Percentiles rank a stretch among this genome's conserved stretches.
Evolutionary conservation across 2,329 filamentous ascomycete genomes (phyloP).

Genomic region (Diaporthe citriasiana): DNA sequence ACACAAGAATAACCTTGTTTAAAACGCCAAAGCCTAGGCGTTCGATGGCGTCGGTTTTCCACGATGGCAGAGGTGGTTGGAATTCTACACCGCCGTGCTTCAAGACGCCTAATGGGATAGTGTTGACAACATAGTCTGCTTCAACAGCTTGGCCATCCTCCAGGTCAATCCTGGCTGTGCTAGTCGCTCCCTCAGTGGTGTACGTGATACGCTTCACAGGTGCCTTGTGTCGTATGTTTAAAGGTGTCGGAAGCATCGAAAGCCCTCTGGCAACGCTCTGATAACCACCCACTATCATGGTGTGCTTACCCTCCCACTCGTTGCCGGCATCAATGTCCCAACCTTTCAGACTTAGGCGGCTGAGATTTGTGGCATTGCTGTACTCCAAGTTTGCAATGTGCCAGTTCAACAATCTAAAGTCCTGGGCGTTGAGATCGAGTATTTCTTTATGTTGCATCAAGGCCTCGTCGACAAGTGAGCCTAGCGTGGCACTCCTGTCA

Average conservation of each 20-base stretch:
- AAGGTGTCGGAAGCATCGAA: slow-evolving; percentile 79
- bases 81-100: slow-evolving; percentile 89
- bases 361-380: slow-evolving; percentile 91
- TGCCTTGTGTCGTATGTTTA: slow-evolving; percentile 82
- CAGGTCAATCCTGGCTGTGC: slow-evolving; percentile 76
- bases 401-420: slow-evolving; percentile 95
- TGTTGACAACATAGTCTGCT: slow-evolving; percentile 93
- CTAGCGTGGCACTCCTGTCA: slow-evolving; percentile 79
- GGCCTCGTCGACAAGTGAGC: slow-evolving; percentile 93
- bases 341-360: slow-evolving; percentile 86
- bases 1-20: slow-evolving; percentile 96
- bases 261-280: slow-evolving; percentile 92
- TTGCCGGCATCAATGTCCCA: slow-evolving; percentile 99
- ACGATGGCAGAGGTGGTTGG: slow-evolving; percentile 87
- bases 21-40: slow-evolving; percentile 93
- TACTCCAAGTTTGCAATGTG: slow-evolving; percentile 99
- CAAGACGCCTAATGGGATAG: slow-evolving; percentile 89
- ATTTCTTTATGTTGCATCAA: slow-evolving; percentile 88
- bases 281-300: slow-evolving; percentile 94
- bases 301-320: slow-evolving; percentile 95
- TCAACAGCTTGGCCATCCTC: slow-evolving; percentile 82
- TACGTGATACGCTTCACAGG: slow-evolving; percentile 80
- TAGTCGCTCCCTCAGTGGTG: slow-evolving; percentile 62
- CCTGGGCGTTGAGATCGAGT: slow-evolving; percentile 85
- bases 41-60: slow-evolving; percentile 85